Evolutionary conservation across 2,329 filamentous ascomycete genomes (phyloP).

Genomic region (Acarospora socialis): DNA sequence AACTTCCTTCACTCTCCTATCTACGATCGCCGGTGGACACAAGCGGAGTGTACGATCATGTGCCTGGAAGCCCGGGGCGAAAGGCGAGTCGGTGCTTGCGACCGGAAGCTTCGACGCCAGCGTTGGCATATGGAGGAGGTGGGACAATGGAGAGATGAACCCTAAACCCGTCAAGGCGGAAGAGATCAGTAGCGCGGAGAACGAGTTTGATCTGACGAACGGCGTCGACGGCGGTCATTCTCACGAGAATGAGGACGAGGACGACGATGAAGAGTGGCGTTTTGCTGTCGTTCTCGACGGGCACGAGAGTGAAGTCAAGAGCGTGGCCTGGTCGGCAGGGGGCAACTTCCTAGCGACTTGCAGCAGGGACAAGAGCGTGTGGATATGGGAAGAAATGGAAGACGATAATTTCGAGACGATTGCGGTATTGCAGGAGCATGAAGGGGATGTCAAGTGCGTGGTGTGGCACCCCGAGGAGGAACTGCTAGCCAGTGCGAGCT

Average conservation of each 20-base stretch:
- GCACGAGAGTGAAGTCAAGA: constrained; percentile 87
- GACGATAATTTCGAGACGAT: constrained; percentile 97
- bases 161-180: constrained; percentile 16
- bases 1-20: constrained; percentile 62
- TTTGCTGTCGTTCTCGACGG: constrained; percentile 87
- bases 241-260: constrained; percentile 25
- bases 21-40: constrained; percentile 71
- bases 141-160: constrained; percentile 31
- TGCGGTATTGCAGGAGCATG: constrained; percentile 85
- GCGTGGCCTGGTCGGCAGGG: constrained; percentile 57
- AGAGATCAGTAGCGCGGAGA: constrained; percentile 16
- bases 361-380: constrained; percentile 82
- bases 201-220: constrained; percentile 17
- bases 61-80: constrained; percentile 69
- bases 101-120: constrained; percentile 91
- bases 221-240: constrained; percentile 11
- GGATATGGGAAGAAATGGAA: constrained; percentile 96
- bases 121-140: constrained; percentile 58
- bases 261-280: constrained; percentile 72
- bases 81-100: constrained; percentile 60
- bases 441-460: constrained; percentile 88
- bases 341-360: constrained; percentile 78
- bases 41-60: constrained; percentile 74
- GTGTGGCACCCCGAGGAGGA: constrained; percentile 76
- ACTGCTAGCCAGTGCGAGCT: constrained; percentile 76